Evolutionary conservation across 2,329 filamentous ascomycete species (phyloP).

Genomic region (Phoma sp.): DNA sequence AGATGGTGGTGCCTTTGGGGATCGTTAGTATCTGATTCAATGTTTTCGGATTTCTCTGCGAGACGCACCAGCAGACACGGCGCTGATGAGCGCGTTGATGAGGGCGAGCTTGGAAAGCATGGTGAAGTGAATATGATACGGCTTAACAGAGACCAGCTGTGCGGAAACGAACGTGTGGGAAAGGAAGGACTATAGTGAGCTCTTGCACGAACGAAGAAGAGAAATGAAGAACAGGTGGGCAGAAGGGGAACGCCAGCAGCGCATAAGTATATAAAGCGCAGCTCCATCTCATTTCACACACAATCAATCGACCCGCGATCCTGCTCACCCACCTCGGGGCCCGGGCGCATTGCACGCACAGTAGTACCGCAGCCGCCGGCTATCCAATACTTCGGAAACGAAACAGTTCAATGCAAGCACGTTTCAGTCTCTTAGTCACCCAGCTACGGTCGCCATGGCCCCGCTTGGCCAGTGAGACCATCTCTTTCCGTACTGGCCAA

Average conservation of each 20-base stretch:
- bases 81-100: constrained; percentile 40
- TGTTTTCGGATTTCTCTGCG: neutral
- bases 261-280: constrained; percentile 12
- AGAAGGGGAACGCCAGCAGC: neutral
- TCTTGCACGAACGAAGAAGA: neutral
- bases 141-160: constrained; percentile 32
- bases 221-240: neutral
- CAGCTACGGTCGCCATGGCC: constrained; percentile 21
- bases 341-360: constrained; percentile 9
- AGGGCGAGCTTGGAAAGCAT: constrained; percentile 44
- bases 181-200: constrained; percentile 32
- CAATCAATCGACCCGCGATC: constrained; percentile 15
- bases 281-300: constrained; percentile 7
- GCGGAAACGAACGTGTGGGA: constrained; percentile 16
- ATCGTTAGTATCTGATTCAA: neutral
- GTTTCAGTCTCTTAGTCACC: constrained; percentile 13
- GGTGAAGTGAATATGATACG: constrained; percentile 15
- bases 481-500: constrained; percentile 26
- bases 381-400: constrained; percentile 26
- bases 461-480: constrained; percentile 19
- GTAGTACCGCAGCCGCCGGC: constrained; percentile 10
- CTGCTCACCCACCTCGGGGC: constrained; percentile 1
- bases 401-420: constrained; percentile 23
- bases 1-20: constrained; percentile 56
- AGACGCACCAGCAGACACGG: constrained; percentile 39